A percentile compares a stretch with the other conserved stretches of the same genome.
Conservation (phyloP, 305 asterid genomes). For the Andrographis paniculata region DNA sequence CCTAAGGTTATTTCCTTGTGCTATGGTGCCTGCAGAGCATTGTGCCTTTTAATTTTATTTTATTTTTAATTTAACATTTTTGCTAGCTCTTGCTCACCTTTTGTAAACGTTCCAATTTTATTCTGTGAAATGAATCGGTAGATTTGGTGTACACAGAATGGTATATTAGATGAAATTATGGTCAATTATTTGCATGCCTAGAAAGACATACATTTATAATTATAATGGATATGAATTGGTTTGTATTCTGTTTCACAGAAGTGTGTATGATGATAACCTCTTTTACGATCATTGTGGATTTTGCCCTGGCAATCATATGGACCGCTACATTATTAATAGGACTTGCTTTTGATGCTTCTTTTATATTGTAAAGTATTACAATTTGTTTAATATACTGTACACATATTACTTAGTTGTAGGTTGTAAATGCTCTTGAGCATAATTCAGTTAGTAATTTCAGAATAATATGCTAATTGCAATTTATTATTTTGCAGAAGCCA, state of each 20-base stretch:
- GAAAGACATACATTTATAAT: no score
- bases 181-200: no score
- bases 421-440: slow-evolving; percentile 12
- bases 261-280: no score
- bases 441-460: no score
- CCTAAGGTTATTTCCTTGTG: background rate
- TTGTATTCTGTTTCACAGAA: no score
- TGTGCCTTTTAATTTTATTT: no score
- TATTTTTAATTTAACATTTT: background rate
- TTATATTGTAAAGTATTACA: background rate
- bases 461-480: slow-evolving; percentile 14
- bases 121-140: background rate
- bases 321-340: no score
- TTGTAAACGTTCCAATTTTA: slow-evolving; percentile 2
- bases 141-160: slow-evolving; percentile 1
- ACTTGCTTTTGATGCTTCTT: background rate
- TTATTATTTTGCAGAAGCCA: slow-evolving; percentile 25
- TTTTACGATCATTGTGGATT: slow-evolving; percentile 9
- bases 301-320: no score
- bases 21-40: slow-evolving; percentile 7
- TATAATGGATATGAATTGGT: no score
- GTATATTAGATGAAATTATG: background rate
- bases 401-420: slow-evolving; percentile 4
- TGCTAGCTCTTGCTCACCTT: background rate
- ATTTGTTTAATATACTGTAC: slow-evolving; percentile 6